phyloP scores from a whole-genome alignment of 2,329 filamentous ascomycete genomes.

The Cercospora berteroae region DNA sequence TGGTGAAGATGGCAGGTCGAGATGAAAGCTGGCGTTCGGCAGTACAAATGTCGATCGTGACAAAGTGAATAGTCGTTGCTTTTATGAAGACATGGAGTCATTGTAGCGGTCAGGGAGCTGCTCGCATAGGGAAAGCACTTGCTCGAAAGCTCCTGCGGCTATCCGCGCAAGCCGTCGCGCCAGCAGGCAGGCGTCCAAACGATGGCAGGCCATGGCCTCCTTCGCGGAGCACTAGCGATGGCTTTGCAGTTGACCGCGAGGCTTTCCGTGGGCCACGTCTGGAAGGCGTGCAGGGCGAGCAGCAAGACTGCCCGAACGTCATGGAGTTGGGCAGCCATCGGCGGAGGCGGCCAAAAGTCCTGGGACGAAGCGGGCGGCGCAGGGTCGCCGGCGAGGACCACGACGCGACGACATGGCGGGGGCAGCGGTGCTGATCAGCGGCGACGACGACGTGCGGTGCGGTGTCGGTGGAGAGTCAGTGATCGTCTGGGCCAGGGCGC shows the following conservation, averaged over 20 bases:
- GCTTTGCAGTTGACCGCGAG: not conserved
- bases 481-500: not conserved
- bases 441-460: not conserved
- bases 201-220: not conserved
- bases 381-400: not conserved
- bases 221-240: conserved; percentile 3
- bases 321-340: conserved; percentile 6
- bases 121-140: conserved; percentile 1
- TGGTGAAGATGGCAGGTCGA: not conserved
- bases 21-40: not conserved
- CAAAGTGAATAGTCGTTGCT: not conserved
- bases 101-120: not conserved
- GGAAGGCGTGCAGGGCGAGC: conserved; percentile 9
- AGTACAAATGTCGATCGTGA: not conserved
- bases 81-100: not conserved
- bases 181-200: conserved; percentile 2
- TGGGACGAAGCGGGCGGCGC: conserved; percentile 1
- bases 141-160: conserved; percentile 10
- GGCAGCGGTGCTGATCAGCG: not conserved
- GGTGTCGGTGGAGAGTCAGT: not conserved
- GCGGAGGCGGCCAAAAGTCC: not conserved
- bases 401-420: not conserved
- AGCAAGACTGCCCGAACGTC: conserved; percentile 13
- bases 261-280: conserved; percentile 10
- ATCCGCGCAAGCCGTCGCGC: conserved; percentile 3